phyloP scores from a whole-genome alignment of 2,329 filamentous ascomycete species.

The Decorospora gaudefroyi region DNA sequence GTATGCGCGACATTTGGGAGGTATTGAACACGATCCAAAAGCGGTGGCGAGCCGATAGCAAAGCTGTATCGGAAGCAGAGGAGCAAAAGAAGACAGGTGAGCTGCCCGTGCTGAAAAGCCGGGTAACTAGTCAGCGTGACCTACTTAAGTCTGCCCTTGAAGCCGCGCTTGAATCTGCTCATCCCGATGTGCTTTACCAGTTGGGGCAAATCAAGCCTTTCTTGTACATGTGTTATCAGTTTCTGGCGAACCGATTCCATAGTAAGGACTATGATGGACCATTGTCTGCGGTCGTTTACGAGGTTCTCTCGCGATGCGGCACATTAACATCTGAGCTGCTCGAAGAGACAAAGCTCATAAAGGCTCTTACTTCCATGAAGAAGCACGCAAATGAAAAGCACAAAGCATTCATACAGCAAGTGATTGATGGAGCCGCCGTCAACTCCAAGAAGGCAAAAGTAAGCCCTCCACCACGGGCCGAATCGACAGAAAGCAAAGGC shows the following conservation, averaged over 20 bases:
- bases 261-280: conserved; percentile 52
- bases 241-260: conserved; percentile 55
- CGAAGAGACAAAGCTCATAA: conserved; percentile 68
- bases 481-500: conserved; percentile 34
- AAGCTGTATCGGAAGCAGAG: conserved; percentile 62
- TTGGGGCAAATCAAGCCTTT: conserved; percentile 48
- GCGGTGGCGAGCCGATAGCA: conserved; percentile 63
- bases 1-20: conserved; percentile 62
- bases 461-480: conserved; percentile 33
- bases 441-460: conserved; percentile 47
- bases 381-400: conserved; percentile 68
- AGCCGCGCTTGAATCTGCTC: conserved; percentile 53
- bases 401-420: conserved; percentile 64
- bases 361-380: conserved; percentile 65
- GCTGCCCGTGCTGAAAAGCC: conserved; percentile 59
- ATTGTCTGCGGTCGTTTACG: conserved; percentile 51
- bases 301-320: conserved; percentile 64
- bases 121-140: conserved; percentile 62
- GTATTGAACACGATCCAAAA: conserved; percentile 64
- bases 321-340: conserved; percentile 64
- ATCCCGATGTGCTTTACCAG: conserved; percentile 52
- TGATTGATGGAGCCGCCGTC: conserved; percentile 54
- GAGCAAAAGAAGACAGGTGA: conserved; percentile 60
- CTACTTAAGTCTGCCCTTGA: conserved; percentile 59
- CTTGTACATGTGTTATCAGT: conserved; percentile 54